phyloP scores from a whole-genome alignment of 257 asterid species.

The Salvia hispanica region DNA sequence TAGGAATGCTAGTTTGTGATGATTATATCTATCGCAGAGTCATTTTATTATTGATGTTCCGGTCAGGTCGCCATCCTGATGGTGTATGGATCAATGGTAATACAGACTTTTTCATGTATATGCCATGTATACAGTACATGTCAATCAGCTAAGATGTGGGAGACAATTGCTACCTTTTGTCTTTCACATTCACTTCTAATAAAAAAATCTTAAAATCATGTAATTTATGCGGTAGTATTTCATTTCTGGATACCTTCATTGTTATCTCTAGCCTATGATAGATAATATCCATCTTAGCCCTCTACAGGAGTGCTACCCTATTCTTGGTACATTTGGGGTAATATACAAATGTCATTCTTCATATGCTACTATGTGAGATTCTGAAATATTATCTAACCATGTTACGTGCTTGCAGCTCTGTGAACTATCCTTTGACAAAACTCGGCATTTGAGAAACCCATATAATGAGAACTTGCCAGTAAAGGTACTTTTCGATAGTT shows the following conservation, averaged over 20 bases:
- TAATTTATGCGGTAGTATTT: background rate
- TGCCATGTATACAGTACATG: constrained; percentile 1
- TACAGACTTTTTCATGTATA: constrained; percentile 9
- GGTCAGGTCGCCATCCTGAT: background rate
- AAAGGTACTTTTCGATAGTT: constrained; percentile 50
- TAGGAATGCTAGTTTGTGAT: constrained; percentile 14
- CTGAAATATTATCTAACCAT: constrained; percentile 30
- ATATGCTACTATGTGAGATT: constrained; percentile 10
- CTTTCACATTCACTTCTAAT: background rate
- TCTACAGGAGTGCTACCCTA: background rate
- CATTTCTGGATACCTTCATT: constrained; percentile 13
- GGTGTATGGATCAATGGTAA: background rate
- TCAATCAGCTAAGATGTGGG: constrained; percentile 1
- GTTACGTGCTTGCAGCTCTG: constrained; percentile 62
- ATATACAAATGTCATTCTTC: background rate
- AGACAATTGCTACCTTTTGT: constrained; percentile 1
- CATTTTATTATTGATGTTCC: constrained; percentile 2
- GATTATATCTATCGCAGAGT: constrained; percentile 5
- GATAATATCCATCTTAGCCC: background rate
- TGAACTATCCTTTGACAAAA: constrained; percentile 86
- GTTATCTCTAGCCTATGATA: background rate
- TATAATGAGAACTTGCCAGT: constrained; percentile 85
- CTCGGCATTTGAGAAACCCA: constrained; percentile 87
- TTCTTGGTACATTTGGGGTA: constrained; percentile 8
- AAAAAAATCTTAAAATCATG: constrained; percentile 2